Evolutionary conservation across 768 basidiomycete genomes (phyloP).

Genomic region (Boletellus ananiceps): DNA sequence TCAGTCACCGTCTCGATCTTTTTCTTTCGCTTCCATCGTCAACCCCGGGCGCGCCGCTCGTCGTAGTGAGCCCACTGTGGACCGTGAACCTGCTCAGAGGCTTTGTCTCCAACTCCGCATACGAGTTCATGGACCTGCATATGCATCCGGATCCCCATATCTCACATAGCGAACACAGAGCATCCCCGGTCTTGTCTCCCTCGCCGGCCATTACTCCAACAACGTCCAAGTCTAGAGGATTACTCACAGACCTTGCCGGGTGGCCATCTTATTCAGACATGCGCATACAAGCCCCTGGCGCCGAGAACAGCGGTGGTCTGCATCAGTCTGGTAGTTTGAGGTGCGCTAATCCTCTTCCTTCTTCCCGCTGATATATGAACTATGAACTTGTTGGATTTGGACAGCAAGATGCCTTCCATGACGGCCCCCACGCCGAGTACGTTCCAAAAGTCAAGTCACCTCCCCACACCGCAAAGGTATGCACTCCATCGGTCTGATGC

Average conservation of each 20-base stretch:
- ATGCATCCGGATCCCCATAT: constrained; percentile 1
- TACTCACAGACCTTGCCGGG: constrained; percentile 13
- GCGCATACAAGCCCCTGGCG: constrained; percentile 13
- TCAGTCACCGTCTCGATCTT: constrained; percentile 1
- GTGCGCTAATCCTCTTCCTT: constrained; percentile 9
- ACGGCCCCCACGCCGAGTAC: not conserved
- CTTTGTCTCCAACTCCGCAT: not conserved
- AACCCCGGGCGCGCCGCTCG: not conserved
- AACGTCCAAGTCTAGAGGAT: constrained; percentile 5
- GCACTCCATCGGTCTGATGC: not conserved
- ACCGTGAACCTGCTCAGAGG: not conserved
- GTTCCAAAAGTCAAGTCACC: constrained; percentile 19
- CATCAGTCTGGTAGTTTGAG: constrained; percentile 9
- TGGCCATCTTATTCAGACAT: constrained; percentile 16
- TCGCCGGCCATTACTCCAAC: constrained; percentile 11
- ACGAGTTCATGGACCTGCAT: constrained; percentile 8
- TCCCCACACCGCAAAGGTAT: constrained; percentile 32
- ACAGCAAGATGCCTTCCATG: constrained; percentile 10
- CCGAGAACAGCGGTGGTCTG: constrained; percentile 2
- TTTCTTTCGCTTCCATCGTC: constrained; percentile 6
- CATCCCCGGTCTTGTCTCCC: constrained; percentile 2
- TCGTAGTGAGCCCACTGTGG: not conserved
- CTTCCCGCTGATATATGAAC: not conserved
- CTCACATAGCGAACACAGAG: constrained; percentile 2
- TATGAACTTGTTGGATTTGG: not conserved